These are phyloP conservation scores for Avena sativa DNA, from an alignment of 176 grass and related monocot genomes.

Conservation along the genomic window DNA sequence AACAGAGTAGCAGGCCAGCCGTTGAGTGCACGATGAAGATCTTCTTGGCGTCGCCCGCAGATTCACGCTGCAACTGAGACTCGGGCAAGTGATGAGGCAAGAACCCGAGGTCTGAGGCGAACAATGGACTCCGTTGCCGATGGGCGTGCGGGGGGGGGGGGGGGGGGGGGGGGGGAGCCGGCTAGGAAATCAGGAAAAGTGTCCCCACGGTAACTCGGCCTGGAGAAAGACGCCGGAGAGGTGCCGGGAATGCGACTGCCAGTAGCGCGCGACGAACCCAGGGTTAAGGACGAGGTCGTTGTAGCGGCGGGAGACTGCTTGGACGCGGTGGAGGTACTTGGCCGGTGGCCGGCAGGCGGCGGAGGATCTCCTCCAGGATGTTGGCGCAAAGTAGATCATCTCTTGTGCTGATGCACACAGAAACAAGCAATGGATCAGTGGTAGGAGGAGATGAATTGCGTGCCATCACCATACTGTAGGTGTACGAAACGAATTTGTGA, in stretches of 20 bases:
- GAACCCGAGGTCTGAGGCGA: background rate
- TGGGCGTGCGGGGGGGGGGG: background rate
- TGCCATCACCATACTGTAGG: background rate
- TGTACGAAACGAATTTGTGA: background rate
- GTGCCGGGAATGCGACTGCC: background rate
- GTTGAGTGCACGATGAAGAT: background rate
- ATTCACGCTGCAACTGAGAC: background rate
- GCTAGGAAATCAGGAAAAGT: background rate
- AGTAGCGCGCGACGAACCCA: background rate
- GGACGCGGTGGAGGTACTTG: background rate
- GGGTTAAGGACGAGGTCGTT: background rate
- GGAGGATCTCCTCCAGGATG: background rate
- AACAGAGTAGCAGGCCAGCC: background rate
- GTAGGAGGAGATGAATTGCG: background rate
- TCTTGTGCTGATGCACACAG: background rate
- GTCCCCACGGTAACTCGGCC: background rate
- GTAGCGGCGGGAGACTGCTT: background rate
- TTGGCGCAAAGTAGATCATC: background rate
- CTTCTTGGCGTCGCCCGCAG: background rate
- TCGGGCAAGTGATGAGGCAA: background rate
- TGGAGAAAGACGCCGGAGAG: constrained; percentile 10
- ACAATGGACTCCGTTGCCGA: background rate
- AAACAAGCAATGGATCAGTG: background rate
- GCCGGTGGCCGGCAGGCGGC: background rate
- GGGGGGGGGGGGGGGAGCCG: too few relatives aligned